A percentile compares a stretch with the other conserved stretches of the same genome.
Conservation (phyloP, 1,284 basidiomycete species). For the Prillingera fragicola region DNA sequence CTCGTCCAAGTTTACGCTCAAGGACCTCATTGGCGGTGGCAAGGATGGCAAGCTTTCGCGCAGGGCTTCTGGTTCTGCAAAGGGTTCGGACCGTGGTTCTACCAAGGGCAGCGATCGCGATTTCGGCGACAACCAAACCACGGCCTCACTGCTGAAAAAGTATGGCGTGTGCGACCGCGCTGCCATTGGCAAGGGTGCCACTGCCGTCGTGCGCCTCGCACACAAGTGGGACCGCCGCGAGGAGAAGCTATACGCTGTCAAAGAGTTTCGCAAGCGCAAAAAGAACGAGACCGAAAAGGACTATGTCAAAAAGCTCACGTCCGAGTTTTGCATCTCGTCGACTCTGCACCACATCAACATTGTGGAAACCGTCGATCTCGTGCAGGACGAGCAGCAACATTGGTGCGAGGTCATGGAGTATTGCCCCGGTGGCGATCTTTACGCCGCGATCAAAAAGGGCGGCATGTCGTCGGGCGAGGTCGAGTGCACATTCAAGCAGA, state of each 20-base stretch:
- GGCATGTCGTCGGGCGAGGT: conserved; percentile 91
- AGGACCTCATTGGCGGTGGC: conserved; percentile 62
- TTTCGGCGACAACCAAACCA: conserved; percentile 39
- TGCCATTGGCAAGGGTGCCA: conserved; percentile 95
- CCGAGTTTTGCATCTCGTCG: conserved; percentile 98
- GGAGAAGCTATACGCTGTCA: conserved; percentile 98
- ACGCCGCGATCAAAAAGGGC: conserved; percentile 96
- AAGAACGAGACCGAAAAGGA: conserved; percentile 99
- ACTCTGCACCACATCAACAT: conserved; percentile 94
- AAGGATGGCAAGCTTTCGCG: conserved; percentile 58
- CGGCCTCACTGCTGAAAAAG: conserved; percentile 66
- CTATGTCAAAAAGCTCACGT: conserved; percentile 99
- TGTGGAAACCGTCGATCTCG: conserved; percentile 96
- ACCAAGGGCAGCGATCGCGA: conserved; percentile 41
- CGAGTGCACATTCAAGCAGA: conserved; percentile 97
- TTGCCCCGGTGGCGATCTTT: conserved; percentile 93
- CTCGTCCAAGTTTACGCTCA: conserved; percentile 72
- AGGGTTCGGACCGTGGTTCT: conserved; percentile 48
- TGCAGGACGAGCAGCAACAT: conserved; percentile 90
- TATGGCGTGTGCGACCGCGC: conserved; percentile 96
- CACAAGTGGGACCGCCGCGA: conserved; percentile 98
- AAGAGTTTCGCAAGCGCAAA: conserved; percentile 96
- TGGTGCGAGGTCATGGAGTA: conserved; percentile 99
- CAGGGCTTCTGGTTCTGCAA: conserved; percentile 60
- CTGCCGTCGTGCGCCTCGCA: conserved; percentile 88